phyloP scores from a whole-genome alignment of 768 basidiomycete genomes.

The Pisolithus orientalis region DNA sequence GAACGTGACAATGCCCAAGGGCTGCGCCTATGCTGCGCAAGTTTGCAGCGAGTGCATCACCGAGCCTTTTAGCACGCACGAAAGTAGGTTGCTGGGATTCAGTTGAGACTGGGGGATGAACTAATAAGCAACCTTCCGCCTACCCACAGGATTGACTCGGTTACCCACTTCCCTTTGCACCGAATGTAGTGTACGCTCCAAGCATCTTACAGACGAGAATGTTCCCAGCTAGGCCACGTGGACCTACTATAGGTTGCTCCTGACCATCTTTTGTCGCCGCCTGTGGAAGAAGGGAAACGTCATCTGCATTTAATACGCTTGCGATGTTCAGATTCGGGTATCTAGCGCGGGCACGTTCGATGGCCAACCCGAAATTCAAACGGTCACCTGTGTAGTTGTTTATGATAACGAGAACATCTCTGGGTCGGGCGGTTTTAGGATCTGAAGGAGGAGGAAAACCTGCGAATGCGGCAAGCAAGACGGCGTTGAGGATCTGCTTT shows the following conservation, averaged over 20 bases:
- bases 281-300: slow-evolving; percentile 40
- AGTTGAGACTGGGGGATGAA: not conserved
- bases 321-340: slow-evolving; percentile 31
- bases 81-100: slow-evolving; percentile 7
- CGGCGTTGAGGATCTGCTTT: slow-evolving; percentile 46
- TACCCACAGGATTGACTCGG: not conserved
- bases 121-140: no score
- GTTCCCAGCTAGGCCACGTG: slow-evolving; percentile 43
- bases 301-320: slow-evolving; percentile 49
- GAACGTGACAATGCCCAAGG: slow-evolving; percentile 53
- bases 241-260: slow-evolving; percentile 33
- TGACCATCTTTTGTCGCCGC: slow-evolving; percentile 6
- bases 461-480: slow-evolving; percentile 39
- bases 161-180: slow-evolving; percentile 29
- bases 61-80: slow-evolving; percentile 20
- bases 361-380: slow-evolving; percentile 53
- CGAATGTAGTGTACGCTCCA: slow-evolving; percentile 35
- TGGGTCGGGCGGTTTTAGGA: not conserved
- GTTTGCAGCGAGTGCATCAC: slow-evolving; percentile 26
- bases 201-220: slow-evolving; percentile 53
- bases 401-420: slow-evolving; percentile 31
- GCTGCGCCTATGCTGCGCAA: slow-evolving; percentile 33
- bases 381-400: slow-evolving; percentile 52
- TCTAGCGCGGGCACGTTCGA: slow-evolving; percentile 41
- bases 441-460: slow-evolving; percentile 8